Base-by-base conservation (phyloP, 306 rosid genomes). In the Trichosanthes truncata region DNA sequence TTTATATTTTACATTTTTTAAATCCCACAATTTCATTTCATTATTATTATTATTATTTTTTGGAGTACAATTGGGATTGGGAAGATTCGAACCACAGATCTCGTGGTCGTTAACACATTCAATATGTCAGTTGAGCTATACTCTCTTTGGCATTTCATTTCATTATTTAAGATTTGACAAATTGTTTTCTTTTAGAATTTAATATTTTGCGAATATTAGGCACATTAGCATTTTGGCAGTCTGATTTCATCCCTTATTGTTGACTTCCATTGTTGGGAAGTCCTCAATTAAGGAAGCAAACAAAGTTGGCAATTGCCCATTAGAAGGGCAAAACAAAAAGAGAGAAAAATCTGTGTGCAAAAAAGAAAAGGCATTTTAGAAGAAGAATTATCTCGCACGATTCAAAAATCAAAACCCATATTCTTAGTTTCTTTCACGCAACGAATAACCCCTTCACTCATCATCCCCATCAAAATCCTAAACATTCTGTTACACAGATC, bases 401-500 rank as follows among this genome's bases (percentile, higher is more conserved):
- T 74, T 51, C 78, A 17, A 74, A 74, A 74, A 51, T 31, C 78
- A 29, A 74, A 74, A 74, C 78, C 78, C 62, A 74, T 51, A 74
- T 74, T 74, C 62, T 48, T 74, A 48, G 53, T 49, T 74, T 29
- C 45, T 74, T 51, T 41, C 86, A 81, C 74, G 88, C 82, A 89
- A 83, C 74, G 90, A 81, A 84, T 87, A 84, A 82, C 73, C 15
- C 59, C 55, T 61, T 31, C 45, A 25, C 78, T 36, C 14, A 23
- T 53, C 67, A 40, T 60, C 72, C 73, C 29, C 65, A 78, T 82
- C 65, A 78, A 82, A 88, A 66, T 60, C 59, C 45, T 43, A 25
- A 55, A 80, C 76, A 75, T 82, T 82, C 80, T 10, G 83, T 67
- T 61, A 68, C 18, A 43, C 79, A 73, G 85, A 81, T 63, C 41